Conservation (phyloP, 2,329 filamentous ascomycete genomes). For the Cercospora citrullina region DNA sequence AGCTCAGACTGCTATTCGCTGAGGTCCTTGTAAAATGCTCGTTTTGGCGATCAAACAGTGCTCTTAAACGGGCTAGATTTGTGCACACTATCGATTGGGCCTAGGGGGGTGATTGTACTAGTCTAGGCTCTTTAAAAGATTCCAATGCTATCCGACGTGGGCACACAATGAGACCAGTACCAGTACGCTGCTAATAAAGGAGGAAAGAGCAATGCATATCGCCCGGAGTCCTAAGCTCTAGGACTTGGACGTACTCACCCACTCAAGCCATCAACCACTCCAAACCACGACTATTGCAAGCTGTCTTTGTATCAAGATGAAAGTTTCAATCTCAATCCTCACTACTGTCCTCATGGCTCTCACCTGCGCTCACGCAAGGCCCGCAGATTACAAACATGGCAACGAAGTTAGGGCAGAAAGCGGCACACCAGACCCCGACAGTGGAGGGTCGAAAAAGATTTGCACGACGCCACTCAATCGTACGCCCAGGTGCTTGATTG, state of each 20-base stretch:
- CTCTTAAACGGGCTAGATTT: no score
- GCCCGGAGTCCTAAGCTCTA: no score
- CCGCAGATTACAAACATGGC: neutral
- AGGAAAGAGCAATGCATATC: neutral
- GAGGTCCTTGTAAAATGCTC: no score
- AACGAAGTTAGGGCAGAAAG: neutral
- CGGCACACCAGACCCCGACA: no score
- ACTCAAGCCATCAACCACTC: neutral
- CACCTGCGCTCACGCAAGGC: neutral
- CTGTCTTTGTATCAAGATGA: neutral
- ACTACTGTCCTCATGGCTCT: neutral
- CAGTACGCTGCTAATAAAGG: neutral
- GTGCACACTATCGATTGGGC: no score
- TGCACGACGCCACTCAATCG: no score
- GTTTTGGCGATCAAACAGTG: no score
- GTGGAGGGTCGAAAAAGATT: no score
- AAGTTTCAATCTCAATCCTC: neutral
- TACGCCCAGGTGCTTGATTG: no score
- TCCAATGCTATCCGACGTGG: neutral
- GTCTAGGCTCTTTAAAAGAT: neutral
- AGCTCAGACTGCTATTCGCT: no score
- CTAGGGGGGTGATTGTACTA: neutral
- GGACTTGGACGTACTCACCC: no score
- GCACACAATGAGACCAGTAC: neutral
- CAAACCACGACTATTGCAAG: neutral